Evolutionary conservation across 2,329 filamentous ascomycete genomes (phyloP).

Genomic region (Clarireedia sp.): DNA sequence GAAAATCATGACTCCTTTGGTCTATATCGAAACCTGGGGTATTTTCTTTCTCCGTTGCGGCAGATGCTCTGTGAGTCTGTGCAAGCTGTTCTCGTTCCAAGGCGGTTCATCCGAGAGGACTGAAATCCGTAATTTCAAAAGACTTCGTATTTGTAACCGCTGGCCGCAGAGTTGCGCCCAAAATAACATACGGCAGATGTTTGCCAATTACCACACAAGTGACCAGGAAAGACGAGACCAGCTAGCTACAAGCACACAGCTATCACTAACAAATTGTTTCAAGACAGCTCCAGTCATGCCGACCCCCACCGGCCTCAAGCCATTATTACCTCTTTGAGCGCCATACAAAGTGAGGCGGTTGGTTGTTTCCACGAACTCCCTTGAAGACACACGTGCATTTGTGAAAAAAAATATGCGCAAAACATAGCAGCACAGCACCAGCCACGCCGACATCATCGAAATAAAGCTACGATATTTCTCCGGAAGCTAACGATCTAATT

Average conservation of each 20-base stretch:
- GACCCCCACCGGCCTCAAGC: background rate
- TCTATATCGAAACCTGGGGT: background rate
- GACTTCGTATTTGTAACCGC: constrained; percentile 1
- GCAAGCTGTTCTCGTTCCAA: background rate
- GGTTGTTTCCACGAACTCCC: background rate
- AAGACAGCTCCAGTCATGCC: background rate
- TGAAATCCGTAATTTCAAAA: background rate
- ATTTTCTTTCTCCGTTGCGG: background rate
- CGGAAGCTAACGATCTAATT: background rate
- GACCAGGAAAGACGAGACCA: background rate
- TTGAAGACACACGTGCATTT: constrained; percentile 6
- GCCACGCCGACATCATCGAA: constrained; percentile 1
- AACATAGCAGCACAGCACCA: background rate
- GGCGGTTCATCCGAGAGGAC: background rate
- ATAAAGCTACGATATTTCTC: constrained; percentile 6
- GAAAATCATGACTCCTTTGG: constrained; percentile 1
- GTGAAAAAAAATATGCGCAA: background rate
- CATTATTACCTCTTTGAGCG: background rate
- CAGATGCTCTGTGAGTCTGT: background rate
- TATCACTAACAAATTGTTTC: background rate
- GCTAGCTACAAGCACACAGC: background rate
- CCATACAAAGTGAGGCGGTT: background rate
- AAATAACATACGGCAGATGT: background rate
- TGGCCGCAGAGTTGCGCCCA: constrained; percentile 1
- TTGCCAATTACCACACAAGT: background rate